Evolutionary conservation across 1,284 basidiomycete species (phyloP).

Genomic region (Coniferiporia weirii): DNA sequence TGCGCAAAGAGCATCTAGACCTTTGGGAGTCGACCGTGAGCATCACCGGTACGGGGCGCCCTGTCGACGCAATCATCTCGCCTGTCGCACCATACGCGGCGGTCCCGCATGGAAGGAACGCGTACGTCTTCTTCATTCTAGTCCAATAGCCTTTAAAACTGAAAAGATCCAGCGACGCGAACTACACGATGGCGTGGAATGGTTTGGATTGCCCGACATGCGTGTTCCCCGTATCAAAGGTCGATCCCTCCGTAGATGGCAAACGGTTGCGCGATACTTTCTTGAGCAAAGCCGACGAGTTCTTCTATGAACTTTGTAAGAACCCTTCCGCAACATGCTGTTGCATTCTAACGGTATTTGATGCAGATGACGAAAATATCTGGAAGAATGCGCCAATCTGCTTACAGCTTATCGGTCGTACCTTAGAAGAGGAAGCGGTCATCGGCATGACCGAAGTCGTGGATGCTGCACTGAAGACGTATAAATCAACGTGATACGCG

Average conservation of each 20-base stretch:
- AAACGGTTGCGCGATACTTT: conserved; percentile 39
- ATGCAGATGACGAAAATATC: conserved; percentile 50
- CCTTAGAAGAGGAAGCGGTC: conserved; percentile 71
- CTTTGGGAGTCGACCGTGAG: conserved; percentile 49
- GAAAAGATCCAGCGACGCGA: conserved; percentile 30
- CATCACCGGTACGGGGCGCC: conserved; percentile 52
- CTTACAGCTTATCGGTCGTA: conserved; percentile 65
- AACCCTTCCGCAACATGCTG: conserved; percentile 14
- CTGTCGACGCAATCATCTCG: conserved; percentile 59
- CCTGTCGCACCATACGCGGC: conserved; percentile 50
- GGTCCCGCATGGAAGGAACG: conserved; percentile 48
- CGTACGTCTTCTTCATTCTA: conserved; percentile 28
- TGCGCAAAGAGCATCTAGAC: conserved; percentile 47
- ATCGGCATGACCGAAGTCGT: conserved; percentile 60
- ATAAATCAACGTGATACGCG: not conserved
- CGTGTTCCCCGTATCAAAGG: conserved; percentile 62
- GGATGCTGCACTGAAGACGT: conserved; percentile 37
- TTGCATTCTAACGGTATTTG: not conserved
- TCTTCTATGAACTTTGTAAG: conserved; percentile 53
- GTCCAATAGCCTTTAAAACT: conserved; percentile 18
- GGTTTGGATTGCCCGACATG: conserved; percentile 61
- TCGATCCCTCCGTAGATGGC: conserved; percentile 45
- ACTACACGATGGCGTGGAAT: conserved; percentile 66
- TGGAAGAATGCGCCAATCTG: conserved; percentile 59
- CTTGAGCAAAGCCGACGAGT: conserved; percentile 41